A percentile compares a stretch with the other conserved stretches of the same genome.
Evolutionary conservation across 2,329 filamentous ascomycete species (phyloP).

Genomic region (Paracorniculantispora psalliotae): DNA sequence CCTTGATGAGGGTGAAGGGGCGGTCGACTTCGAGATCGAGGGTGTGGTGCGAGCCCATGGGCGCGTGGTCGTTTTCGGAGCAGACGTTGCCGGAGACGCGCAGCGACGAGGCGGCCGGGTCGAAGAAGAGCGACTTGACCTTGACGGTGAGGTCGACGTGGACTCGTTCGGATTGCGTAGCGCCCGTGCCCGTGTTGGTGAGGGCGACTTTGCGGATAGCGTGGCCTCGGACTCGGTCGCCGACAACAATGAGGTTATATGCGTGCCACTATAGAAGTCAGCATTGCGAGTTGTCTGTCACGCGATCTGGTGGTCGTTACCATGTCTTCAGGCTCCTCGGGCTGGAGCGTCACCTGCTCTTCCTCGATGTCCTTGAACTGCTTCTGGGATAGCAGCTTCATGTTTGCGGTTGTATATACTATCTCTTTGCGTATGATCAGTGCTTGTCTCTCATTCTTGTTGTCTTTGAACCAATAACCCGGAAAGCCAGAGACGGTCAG

Average conservation of each 20-base stretch:
- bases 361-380: slow-evolving; percentile 34
- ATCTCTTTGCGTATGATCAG: neutral
- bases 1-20: slow-evolving; percentile 84
- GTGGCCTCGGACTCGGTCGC: slow-evolving; percentile 50
- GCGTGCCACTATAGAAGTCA: slow-evolving; percentile 47
- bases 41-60: slow-evolving; percentile 53
- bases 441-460: neutral
- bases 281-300: neutral
- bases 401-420: slow-evolving; percentile 20
- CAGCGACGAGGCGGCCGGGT: slow-evolving; percentile 49
- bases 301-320: slow-evolving; percentile 23
- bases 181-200: slow-evolving; percentile 44
- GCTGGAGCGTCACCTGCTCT: slow-evolving; percentile 37
- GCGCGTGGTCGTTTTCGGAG: slow-evolving; percentile 48
- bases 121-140: slow-evolving; percentile 55
- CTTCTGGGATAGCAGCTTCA: slow-evolving; percentile 38
- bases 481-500: neutral
- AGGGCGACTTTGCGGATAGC: slow-evolving; percentile 51
- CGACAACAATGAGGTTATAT: slow-evolving; percentile 53
- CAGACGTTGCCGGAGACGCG: slow-evolving; percentile 52
- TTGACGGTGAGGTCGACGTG: slow-evolving; percentile 53
- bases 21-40: slow-evolving; percentile 81
- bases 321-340: slow-evolving; percentile 45
- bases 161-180: slow-evolving; percentile 45
- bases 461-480: neutral